These are phyloP conservation scores for Yamadazyma laniorum DNA, from an alignment of 805 yeast genomes.

Conservation along the genomic window DNA sequence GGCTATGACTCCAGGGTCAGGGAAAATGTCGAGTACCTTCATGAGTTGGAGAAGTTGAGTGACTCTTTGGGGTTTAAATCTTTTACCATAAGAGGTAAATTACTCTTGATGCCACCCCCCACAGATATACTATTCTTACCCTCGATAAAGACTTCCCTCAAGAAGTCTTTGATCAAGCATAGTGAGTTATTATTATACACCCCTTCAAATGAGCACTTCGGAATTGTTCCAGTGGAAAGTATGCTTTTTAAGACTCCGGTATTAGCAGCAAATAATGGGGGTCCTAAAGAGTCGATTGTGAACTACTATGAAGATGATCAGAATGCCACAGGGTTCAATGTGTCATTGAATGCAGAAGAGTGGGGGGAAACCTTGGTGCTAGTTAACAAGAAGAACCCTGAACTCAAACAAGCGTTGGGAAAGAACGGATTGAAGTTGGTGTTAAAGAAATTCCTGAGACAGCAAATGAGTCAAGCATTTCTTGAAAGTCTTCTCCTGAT, in stretches of 20 bases:
- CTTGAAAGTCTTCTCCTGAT: constrained; percentile 14
- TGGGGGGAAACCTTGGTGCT: constrained; percentile 58
- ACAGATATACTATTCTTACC: constrained; percentile 72
- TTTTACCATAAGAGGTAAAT: constrained; percentile 43
- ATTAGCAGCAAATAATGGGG: constrained; percentile 84
- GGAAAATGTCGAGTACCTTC: constrained; percentile 74
- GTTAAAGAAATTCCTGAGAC: constrained; percentile 40
- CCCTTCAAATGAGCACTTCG: constrained; percentile 91
- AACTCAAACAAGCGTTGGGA: constrained; percentile 25
- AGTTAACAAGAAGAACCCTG: constrained; percentile 21
- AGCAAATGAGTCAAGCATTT: constrained; percentile 41
- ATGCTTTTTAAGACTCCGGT: constrained; percentile 85
- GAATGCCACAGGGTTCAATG: constrained; percentile 64
- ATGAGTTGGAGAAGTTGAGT: constrained; percentile 55
- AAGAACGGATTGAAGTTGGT: constrained; percentile 39
- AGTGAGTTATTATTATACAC: constrained; percentile 75
- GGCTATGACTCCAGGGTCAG: constrained; percentile 78
- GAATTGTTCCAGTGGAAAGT: constrained; percentile 95
- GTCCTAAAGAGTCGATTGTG: constrained; percentile 80
- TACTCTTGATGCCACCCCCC: constrained; percentile 32
- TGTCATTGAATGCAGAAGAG: constrained; percentile 41
- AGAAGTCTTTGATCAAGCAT: constrained; percentile 55
- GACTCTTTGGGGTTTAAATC: constrained; percentile 43
- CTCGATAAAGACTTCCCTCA: constrained; percentile 65
- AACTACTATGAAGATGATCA: constrained; percentile 26